A percentile compares a stretch with the other conserved stretches of the same genome.
Evolutionary conservation across 2,329 filamentous ascomycete genomes (phyloP).

Genomic region (Exophiala sp.): DNA sequence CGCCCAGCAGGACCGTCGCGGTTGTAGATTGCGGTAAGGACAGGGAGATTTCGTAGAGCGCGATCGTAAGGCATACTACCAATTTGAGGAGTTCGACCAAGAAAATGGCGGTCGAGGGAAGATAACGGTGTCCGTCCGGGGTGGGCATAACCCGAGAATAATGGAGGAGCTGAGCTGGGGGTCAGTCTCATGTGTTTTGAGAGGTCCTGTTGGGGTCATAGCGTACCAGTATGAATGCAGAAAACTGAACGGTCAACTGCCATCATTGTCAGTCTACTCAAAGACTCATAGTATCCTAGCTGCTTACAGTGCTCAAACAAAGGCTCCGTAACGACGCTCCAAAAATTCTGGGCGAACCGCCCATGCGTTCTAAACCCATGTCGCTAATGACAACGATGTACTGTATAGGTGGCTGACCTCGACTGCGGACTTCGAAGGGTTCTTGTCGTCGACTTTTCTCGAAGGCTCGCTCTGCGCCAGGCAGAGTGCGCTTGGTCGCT

Average conservation of each 20-base stretch:
- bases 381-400: neutral
- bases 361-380: slow-evolving; percentile 20
- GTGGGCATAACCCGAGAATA: slow-evolving; percentile 94
- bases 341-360: slow-evolving; percentile 30
- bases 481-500: slow-evolving; percentile 13
- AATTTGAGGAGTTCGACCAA: slow-evolving; percentile 91
- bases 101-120: slow-evolving; percentile 90
- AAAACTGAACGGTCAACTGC: slow-evolving; percentile 44
- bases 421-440: neutral
- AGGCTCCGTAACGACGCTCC: slow-evolving; percentile 34
- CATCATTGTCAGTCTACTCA: slow-evolving; percentile 15
- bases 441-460: neutral
- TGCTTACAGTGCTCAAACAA: slow-evolving; percentile 41
- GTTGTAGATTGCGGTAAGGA: slow-evolving; percentile 74
- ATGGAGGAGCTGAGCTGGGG: slow-evolving; percentile 69
- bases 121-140: slow-evolving; percentile 78
- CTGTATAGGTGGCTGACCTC: neutral
- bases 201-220: neutral
- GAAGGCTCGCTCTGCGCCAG: slow-evolving; percentile 13
- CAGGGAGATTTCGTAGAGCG: slow-evolving; percentile 79
- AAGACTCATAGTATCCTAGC: neutral
- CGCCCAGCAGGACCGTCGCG: slow-evolving; percentile 73
- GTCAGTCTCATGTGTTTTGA: slow-evolving; percentile 9
- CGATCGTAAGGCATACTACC: slow-evolving; percentile 77
- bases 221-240: slow-evolving; percentile 43